Percentiles rank a stretch among this genome's conserved stretches.
phyloP scores from a whole-genome alignment of 768 basidiomycete species.

The Mycena maculata region DNA sequence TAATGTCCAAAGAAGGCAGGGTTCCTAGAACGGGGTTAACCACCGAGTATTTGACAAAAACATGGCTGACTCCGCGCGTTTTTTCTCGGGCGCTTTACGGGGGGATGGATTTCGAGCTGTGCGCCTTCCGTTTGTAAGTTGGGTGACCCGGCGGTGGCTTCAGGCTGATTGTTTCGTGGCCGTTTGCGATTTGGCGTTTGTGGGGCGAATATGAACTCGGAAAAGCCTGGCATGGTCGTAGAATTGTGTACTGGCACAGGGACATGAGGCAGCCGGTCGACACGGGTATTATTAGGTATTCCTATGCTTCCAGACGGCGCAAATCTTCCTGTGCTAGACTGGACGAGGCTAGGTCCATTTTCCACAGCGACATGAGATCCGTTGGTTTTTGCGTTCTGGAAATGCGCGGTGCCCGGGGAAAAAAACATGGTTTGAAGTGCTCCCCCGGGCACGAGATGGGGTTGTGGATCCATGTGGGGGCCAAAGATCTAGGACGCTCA shows the following conservation, averaged over 20 bases:
- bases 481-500: neutral
- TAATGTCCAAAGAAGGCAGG: slow-evolving; percentile 1
- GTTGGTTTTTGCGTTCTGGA: neutral
- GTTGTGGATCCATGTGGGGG: slow-evolving; percentile 25
- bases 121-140: neutral
- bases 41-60: neutral
- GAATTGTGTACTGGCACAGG: slow-evolving; percentile 22
- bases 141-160: neutral
- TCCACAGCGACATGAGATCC: neutral
- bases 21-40: slow-evolving; percentile 2
- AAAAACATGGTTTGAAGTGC: neutral
- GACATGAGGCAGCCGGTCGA: slow-evolving; percentile 7
- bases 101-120: neutral
- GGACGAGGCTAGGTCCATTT: slow-evolving; percentile 7
- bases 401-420: neutral
- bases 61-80: slow-evolving; percentile 14
- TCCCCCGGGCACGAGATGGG: neutral
- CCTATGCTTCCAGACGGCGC: neutral
- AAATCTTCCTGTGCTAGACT: slow-evolving; percentile 15
- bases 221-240: neutral
- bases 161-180: neutral
- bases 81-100: slow-evolving; percentile 13
- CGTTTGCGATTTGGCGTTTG: slow-evolving; percentile 9
- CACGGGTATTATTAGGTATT: slow-evolving; percentile 7
- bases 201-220: neutral